A percentile compares a stretch with the other conserved stretches of the same genome.
Conservation (phyloP, 352 stramenopile species). For the Pythium aquatile region DNA sequence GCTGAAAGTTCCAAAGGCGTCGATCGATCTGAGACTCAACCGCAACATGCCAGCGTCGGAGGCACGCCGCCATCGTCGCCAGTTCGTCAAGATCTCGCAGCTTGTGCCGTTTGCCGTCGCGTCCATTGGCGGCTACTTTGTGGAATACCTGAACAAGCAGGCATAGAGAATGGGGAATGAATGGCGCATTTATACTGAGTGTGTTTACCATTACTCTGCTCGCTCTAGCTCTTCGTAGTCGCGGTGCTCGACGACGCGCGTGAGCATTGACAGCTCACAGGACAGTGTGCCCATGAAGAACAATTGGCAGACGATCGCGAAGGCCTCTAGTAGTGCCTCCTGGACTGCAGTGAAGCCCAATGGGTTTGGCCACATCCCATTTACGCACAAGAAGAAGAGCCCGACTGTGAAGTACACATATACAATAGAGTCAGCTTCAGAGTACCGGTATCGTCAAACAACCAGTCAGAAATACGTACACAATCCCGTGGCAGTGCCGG, state of each 20-base stretch:
- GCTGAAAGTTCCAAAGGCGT: slow-evolving; percentile 38
- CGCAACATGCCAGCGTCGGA: slow-evolving; percentile 57
- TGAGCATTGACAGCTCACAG: slow-evolving; percentile 64
- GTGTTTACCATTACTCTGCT: slow-evolving; percentile 31
- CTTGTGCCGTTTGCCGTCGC: slow-evolving; percentile 50
- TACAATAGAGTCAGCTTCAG: neutral
- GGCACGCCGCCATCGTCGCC: slow-evolving; percentile 63
- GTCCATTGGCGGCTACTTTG: slow-evolving; percentile 62
- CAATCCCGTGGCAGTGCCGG: slow-evolving; percentile 56
- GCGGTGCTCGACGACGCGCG: slow-evolving; percentile 52
- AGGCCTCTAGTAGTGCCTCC: slow-evolving; percentile 80
- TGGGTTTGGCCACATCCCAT: slow-evolving; percentile 75
- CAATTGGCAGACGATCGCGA: slow-evolving; percentile 85
- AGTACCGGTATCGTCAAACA: neutral
- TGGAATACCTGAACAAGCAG: slow-evolving; percentile 80
- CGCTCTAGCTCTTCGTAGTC: slow-evolving; percentile 65
- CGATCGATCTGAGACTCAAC: slow-evolving; percentile 35
- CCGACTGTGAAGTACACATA: slow-evolving; percentile 36
- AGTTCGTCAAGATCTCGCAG: slow-evolving; percentile 82
- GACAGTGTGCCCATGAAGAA: slow-evolving; percentile 86
- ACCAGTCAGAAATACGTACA: slow-evolving; percentile 35
- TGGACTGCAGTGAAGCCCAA: slow-evolving; percentile 77
- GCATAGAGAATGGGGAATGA: slow-evolving; percentile 23
- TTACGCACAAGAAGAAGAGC: slow-evolving; percentile 79
- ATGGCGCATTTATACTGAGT: too few relatives aligned